Evolutionary conservation across 176 grass and related monocot species (phyloP), one percentile per base, ranked within the genome.

Genomic region (Tillandsia fasciculata): DNA sequence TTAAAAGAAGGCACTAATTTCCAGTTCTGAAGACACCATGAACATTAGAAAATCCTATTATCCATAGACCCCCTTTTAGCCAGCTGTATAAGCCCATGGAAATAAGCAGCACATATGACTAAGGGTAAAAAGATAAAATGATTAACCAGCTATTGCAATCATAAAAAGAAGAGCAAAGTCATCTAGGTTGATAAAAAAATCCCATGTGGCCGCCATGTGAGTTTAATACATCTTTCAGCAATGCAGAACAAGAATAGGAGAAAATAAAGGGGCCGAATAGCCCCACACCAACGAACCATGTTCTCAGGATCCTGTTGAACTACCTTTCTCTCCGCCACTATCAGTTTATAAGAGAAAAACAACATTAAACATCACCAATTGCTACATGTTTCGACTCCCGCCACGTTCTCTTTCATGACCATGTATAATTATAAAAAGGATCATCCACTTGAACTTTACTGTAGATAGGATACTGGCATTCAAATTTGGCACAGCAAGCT

Each of bases 401-500:
- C 15, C 14, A 18, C 5, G 11, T 8, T 59, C 8, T 59, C 54
- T 17, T 59, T 20, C 33, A 42, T 42, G 33, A 6, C n/a, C 54
- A 59, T 59, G 54, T 17, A 59, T 6, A 48, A 29, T 28, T 33
- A 14, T 66, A 42, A 42, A 42, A 42, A 66, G 64, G 11, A 68
- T 77, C 23, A 68, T 56, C 15, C 10, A 64, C 66, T 65, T 57
- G 49, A 70, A 49, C 33, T 56, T 52, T 11, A 63, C 64, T 18
- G 63, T 24, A 20, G 10, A 12, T 52, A 61, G 61, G 24, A 27
- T 52, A 69, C 33, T 77, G 26, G 20, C 18, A 58, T 58, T 15
- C 54, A 58, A 29, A 83, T 70, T 53, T 49, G 52, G 53, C 29
- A 33, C 53, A 72, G 53, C 27, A 73, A 72, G 53, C 27, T 67